Evolutionary conservation across 2,329 filamentous ascomycete species (phyloP).

Genomic region (Anthostomella pinea): DNA sequence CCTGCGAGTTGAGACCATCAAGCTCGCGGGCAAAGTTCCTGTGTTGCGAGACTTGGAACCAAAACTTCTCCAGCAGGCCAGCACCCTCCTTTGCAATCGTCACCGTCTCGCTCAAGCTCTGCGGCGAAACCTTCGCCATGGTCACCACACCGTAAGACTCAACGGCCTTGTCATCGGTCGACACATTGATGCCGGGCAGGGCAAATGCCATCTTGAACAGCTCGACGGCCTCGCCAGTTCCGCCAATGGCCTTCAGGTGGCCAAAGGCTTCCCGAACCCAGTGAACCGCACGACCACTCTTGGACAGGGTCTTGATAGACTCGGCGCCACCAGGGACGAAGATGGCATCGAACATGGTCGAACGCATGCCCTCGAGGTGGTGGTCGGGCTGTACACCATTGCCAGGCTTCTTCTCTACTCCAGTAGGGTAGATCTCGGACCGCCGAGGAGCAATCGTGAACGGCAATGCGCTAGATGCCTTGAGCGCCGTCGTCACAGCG

Average conservation of each 20-base stretch:
- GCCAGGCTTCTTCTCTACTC: conserved; percentile 49
- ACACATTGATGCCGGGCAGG: conserved; percentile 41
- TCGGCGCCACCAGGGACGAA: conserved; percentile 72
- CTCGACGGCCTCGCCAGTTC: conserved; percentile 67
- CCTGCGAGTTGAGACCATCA: conserved; percentile 62
- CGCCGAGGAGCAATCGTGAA: conserved; percentile 71
- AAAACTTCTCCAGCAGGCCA: conserved; percentile 69
- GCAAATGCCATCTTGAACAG: conserved; percentile 53
- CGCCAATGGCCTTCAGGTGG: conserved; percentile 76
- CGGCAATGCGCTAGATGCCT: conserved; percentile 61
- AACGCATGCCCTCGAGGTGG: conserved; percentile 76
- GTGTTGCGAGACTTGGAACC: conserved; percentile 67
- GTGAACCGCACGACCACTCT: conserved; percentile 70
- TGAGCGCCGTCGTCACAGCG: conserved; percentile 61
- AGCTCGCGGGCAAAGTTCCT: conserved; percentile 72
- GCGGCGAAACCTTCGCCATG: conserved; percentile 48
- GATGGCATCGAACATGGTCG: conserved; percentile 76
- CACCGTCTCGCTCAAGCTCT: conserved; percentile 59
- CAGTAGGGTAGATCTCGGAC: conserved; percentile 61
- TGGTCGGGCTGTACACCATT: conserved; percentile 67
- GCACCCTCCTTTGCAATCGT: conserved; percentile 64
- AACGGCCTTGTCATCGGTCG: conserved; percentile 46
- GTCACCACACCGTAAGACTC: conserved; percentile 80
- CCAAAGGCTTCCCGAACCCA: conserved; percentile 80
- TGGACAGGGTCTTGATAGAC: conserved; percentile 59